phyloP scores from a whole-genome alignment of 2,329 filamentous ascomycete genomes.

The Thielaviopsis cerberus region DNA sequence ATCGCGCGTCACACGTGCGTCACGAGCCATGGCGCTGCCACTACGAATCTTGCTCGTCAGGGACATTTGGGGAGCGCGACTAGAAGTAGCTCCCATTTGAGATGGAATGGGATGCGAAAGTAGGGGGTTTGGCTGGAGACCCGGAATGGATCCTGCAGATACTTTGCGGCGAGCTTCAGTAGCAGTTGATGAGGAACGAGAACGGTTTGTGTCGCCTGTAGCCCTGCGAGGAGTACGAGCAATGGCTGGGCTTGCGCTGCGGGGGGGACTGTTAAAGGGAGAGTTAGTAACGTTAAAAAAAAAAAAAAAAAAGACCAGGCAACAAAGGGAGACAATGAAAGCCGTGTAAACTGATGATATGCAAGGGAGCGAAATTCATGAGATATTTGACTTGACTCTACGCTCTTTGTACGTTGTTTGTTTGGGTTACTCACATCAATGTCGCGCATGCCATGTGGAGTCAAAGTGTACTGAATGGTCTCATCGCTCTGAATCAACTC shows the following conservation, averaged over 20 bases:
- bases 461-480: constrained; percentile 67
- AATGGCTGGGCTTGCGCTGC: constrained; percentile 22
- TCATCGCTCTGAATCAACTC: constrained; percentile 66
- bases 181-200: constrained; percentile 30
- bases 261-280: constrained; percentile 7
- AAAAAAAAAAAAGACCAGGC: neutral
- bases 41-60: neutral
- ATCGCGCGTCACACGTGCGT: constrained; percentile 51
- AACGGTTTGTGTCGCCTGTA: constrained; percentile 25
- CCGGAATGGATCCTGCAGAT: constrained; percentile 10
- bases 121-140: constrained; percentile 6
- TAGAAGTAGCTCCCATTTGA: constrained; percentile 12
- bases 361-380: neutral
- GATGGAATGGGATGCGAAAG: constrained; percentile 9
- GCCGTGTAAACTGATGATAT: neutral
- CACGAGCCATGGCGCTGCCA: constrained; percentile 32
- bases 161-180: constrained; percentile 15
- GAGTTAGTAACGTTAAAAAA: neutral
- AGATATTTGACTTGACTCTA: neutral
- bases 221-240: constrained; percentile 25
- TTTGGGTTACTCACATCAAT: constrained; percentile 40
- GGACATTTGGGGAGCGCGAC: neutral
- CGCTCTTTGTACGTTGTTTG: neutral
- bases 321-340: neutral
- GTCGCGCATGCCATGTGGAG: constrained; percentile 59